phyloP scores from a whole-genome alignment of 306 rosid genomes.

The Acacia confusa region DNA sequence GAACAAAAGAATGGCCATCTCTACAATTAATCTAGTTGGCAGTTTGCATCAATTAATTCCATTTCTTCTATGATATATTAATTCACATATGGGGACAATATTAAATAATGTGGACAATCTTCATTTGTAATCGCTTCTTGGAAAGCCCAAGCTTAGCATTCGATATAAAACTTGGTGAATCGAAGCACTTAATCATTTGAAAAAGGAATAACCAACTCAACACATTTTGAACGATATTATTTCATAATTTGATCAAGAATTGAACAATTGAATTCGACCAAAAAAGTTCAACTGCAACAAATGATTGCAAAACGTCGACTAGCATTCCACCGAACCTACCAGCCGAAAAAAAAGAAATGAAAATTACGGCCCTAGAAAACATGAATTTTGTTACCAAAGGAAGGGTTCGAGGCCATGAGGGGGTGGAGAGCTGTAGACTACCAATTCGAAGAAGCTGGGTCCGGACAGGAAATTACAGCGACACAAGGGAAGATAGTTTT shows the following conservation, averaged over 20 bases:
- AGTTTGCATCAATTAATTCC: too few species aligned
- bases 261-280: not conserved
- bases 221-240: not conserved
- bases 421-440: conserved; percentile 22
- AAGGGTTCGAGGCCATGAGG: conserved; percentile 40
- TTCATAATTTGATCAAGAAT: not conserved
- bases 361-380: not conserved
- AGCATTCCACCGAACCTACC: not conserved
- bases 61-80: too few species aligned
- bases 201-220: too few species aligned
- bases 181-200: not conserved
- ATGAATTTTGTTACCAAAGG: conserved; percentile 41
- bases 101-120: not conserved
- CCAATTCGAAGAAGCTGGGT: conserved; percentile 38
- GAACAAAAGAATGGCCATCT: not conserved
- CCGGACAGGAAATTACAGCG: conserved; percentile 45
- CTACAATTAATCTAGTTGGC: too few species aligned
- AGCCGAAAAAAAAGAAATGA: not conserved
- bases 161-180: not conserved
- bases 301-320: not conserved
- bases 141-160: not conserved
- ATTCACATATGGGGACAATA: too few species aligned
- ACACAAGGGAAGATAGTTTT: conserved; percentile 32
- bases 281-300: not conserved
- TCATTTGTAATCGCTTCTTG: not conserved